Evolutionary conservation across 345 rosid species (phyloP), one percentile per base, ranked within the genome.

Genomic region (Punica granatum): DNA sequence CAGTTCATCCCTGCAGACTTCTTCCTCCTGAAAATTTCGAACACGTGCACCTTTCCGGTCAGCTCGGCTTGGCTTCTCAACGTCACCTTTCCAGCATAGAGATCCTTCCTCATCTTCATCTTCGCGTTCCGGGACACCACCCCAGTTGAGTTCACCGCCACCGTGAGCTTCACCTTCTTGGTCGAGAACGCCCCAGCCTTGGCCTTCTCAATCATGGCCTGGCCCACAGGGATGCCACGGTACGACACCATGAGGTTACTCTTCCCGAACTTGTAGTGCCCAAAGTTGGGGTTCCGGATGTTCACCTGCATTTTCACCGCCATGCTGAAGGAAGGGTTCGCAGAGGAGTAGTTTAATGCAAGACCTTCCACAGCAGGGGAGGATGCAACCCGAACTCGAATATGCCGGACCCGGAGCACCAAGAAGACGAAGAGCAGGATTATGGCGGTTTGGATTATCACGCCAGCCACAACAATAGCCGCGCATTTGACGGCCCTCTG

Each of bases 241-340:
- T 65, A 77, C 18, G 58, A 51, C n/a, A 77, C 65, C 3, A 63
- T 77, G 6, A 67, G 65, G 15, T 37, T 69, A 41, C 61, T 63
- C 21, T 34, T 66, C 28, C 33, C 71, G 25, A 72, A 72, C 67
- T 72, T 67, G 54, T 69, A 77, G 66, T 59, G 71, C 42, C 80
- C 80, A 41, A 77, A 77, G 46, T 77, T 77, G n/a, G 74, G 46
- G 76, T 77, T 77, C 65, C 67, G 72, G 26, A 77, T 44, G 31
- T 37, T 56, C 31, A 77, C 63, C n/a, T 66, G 25, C 26, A 68
- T 69, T 33, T 59, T 32, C 66, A 77, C 61, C 28, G 43, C 43
- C 54, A 77, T 41, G 48, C 63, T 56, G 64, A 73, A 67, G 53
- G 69, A 69, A 30, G 73, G 69, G 37, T 64, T 53, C 2, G 12